Conservation (phyloP, 495 filamentous ascomycete species). For the Trichodelitschia bisporula region DNA sequence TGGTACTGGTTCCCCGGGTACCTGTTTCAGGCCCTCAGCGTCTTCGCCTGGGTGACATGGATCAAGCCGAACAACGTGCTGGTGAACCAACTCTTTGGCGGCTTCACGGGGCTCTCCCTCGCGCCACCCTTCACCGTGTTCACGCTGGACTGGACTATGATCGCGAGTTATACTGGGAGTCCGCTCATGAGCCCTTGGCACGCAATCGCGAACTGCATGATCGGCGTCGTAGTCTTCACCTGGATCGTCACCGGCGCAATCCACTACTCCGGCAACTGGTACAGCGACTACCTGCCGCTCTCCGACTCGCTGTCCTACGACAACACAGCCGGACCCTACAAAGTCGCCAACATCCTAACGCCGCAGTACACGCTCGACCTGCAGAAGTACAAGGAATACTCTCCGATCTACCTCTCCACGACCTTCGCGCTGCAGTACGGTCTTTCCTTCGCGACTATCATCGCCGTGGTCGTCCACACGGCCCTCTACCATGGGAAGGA, state of each 20-base stretch:
- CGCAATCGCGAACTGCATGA: conserved; percentile 31
- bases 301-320: conserved; percentile 18
- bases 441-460: conserved; percentile 44
- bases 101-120: conserved; percentile 31
- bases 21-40: conserved; percentile 7
- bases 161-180: conserved; percentile 37
- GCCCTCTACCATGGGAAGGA: conserved; percentile 45
- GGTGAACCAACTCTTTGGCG: conserved; percentile 34
- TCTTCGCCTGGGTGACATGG: conserved; percentile 10
- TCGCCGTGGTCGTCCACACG: conserved; percentile 38
- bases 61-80: conserved; percentile 24
- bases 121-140: no score
- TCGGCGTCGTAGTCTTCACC: conserved; percentile 21
- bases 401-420: conserved; percentile 38
- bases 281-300: conserved; percentile 7
- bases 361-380: conserved; percentile 42
- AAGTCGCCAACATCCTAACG: conserved; percentile 47
- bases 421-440: conserved; percentile 41
- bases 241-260: conserved; percentile 8
- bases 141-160: conserved; percentile 45
- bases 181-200: conserved; percentile 48
- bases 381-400: conserved; percentile 45
- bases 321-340: conserved; percentile 51
- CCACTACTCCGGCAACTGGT: conserved; percentile 6
- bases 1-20: conserved; percentile 31